These are phyloP conservation scores for Amphicarpaea edgeworthii DNA, from an alignment of 306 rosid genomes.

Conservation along the genomic window DNA sequence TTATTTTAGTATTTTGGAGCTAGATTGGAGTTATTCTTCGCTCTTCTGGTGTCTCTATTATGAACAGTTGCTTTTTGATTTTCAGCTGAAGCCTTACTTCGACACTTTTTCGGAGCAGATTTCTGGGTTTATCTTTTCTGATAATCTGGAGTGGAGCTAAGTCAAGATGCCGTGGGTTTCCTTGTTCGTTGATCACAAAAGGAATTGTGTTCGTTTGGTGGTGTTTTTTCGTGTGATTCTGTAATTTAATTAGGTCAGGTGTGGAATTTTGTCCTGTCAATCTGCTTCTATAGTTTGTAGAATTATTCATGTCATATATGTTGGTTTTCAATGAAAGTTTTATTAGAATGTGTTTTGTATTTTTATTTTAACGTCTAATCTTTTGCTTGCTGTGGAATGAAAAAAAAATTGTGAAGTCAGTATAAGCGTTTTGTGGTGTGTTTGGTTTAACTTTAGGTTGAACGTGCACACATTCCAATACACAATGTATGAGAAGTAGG, in stretches of 20 bases:
- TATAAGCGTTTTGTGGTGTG: background rate
- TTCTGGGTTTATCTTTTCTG: conserved; percentile 39
- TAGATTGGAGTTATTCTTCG: background rate
- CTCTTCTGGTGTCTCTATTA: background rate
- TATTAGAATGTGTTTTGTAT: background rate
- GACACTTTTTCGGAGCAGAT: conserved; percentile 47
- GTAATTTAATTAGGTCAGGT: conserved; percentile 72
- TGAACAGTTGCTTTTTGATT: background rate
- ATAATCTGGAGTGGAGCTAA: conserved; percentile 52
- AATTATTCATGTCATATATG: conserved; percentile 1
- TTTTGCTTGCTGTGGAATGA: conserved; percentile 22
- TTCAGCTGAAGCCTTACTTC: conserved; percentile 29
- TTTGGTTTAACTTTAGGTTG: too few relatives aligned
- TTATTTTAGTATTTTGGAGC: background rate
- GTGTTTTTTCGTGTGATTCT: conserved; percentile 93
- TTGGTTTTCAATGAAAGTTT: conserved; percentile 9
- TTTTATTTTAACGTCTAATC: background rate
- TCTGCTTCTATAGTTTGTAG: background rate
- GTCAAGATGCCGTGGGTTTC: conserved; percentile 95
- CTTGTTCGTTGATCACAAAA: conserved; percentile 65
- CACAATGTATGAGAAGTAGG: too few relatives aligned
- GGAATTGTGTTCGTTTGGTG: conserved; percentile 87
- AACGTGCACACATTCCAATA: too few relatives aligned
- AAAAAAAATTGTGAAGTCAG: background rate
- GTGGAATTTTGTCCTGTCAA: conserved; percentile 44